Evolutionary conservation across 2,329 filamentous ascomycete species (phyloP).

Genomic region (Aspergillus ustus): DNA sequence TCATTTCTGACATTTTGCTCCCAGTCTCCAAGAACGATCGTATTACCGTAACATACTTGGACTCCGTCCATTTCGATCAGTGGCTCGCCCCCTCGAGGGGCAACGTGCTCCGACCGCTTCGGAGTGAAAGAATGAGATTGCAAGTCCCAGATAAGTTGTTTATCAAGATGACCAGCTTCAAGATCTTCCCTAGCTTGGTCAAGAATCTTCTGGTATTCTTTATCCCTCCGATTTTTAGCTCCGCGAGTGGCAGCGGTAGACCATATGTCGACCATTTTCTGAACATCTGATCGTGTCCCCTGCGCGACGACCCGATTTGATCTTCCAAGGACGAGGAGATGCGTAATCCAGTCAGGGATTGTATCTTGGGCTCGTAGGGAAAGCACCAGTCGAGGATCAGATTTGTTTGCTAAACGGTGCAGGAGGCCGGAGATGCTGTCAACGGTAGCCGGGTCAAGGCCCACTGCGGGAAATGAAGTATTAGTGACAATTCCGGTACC

Average conservation of each 20-base stretch:
- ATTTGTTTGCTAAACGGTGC: conserved; percentile 66
- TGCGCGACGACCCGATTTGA: conserved; percentile 68
- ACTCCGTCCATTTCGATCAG: conserved; percentile 88
- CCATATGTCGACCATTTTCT: conserved; percentile 45
- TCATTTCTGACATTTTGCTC: conserved; percentile 59
- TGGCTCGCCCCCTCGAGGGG: conserved; percentile 61
- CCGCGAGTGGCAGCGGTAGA: conserved; percentile 16
- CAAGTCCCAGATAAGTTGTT: conserved; percentile 32
- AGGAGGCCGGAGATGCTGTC: conserved; percentile 73
- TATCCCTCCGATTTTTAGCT: conserved; percentile 1
- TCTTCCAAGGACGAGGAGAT: conserved; percentile 73
- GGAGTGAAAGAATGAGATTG: not conserved
- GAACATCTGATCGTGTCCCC: conserved; percentile 67
- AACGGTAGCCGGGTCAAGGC: conserved; percentile 83
- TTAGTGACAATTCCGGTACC: conserved; percentile 19
- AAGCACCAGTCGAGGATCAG: conserved; percentile 73
- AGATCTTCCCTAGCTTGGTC: conserved; percentile 21
- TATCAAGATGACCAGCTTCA: conserved; percentile 29
- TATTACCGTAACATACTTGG: conserved; percentile 77
- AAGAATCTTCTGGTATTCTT: conserved; percentile 14
- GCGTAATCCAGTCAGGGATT: conserved; percentile 87
- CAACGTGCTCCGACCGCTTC: not conserved
- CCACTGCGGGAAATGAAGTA: conserved; percentile 59
- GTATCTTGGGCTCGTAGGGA: conserved; percentile 83
- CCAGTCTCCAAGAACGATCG: conserved; percentile 82